phyloP scores from a whole-genome alignment of 2,329 filamentous ascomycete species.

The Nothopassalora personata region DNA sequence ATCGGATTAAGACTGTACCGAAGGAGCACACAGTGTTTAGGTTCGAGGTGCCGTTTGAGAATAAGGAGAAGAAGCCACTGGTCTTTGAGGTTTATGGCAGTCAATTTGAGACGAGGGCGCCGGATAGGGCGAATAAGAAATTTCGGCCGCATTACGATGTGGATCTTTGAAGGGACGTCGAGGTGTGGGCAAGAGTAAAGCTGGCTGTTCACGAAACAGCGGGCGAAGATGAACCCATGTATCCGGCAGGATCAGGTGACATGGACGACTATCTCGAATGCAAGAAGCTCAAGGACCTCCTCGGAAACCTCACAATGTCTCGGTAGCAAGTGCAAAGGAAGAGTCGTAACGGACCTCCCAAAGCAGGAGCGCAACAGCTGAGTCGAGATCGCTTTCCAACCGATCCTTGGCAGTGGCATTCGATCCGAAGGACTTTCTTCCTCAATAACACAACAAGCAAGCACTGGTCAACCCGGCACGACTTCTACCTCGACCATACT shows the following conservation, averaged over 20 bases:
- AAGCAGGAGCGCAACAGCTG: background rate
- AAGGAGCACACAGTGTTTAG: constrained; percentile 87
- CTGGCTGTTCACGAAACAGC: background rate
- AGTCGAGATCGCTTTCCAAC: background rate
- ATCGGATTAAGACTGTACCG: constrained; percentile 71
- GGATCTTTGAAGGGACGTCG: constrained; percentile 55
- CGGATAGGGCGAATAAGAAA: constrained; percentile 83
- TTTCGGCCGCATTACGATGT: constrained; percentile 79
- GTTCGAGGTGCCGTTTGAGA: constrained; percentile 58
- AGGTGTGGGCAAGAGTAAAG: background rate
- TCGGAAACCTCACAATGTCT: background rate
- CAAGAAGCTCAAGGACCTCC: too few relatives aligned
- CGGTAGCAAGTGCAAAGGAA: background rate
- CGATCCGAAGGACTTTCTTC: background rate
- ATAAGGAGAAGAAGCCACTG: constrained; percentile 44
- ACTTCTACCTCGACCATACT: background rate
- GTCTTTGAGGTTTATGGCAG: constrained; percentile 83
- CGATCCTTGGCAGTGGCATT: background rate
- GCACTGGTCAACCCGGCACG: background rate
- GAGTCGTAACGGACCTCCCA: background rate
- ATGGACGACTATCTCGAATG: too few relatives aligned
- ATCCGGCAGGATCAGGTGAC: too few relatives aligned
- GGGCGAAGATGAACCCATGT: background rate
- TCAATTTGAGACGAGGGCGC: constrained; percentile 75
- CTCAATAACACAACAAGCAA: background rate